A percentile compares a stretch with the other conserved stretches of the same genome.
Evolutionary conservation across 768 basidiomycete species (phyloP).

Genomic region (Pholiota molesta): DNA sequence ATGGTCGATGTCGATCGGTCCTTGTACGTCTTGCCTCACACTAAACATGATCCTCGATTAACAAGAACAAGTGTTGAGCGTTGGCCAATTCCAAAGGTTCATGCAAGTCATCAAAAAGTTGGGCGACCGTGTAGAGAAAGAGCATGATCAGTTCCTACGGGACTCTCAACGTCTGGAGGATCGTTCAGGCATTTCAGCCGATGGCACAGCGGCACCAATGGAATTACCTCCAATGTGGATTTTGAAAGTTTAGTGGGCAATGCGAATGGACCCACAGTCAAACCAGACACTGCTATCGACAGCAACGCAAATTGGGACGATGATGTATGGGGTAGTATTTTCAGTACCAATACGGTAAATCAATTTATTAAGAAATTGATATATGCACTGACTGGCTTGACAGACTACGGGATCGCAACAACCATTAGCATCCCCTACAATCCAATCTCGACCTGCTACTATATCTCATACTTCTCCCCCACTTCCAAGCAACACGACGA

Average conservation of each 20-base stretch:
- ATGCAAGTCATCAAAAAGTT: conserved; percentile 82
- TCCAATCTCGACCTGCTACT: conserved; percentile 13
- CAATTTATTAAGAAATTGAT: background rate
- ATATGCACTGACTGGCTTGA: conserved; percentile 2
- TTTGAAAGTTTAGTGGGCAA: conserved; percentile 88
- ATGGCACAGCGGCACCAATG: conserved; percentile 47
- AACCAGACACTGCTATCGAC: conserved; percentile 45
- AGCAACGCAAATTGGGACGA: conserved; percentile 67
- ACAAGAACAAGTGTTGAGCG: conserved; percentile 59
- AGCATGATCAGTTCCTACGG: conserved; percentile 89
- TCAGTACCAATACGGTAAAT: conserved; percentile 44
- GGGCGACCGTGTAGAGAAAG: conserved; percentile 87
- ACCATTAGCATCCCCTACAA: conserved; percentile 20
- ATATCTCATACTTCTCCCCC: conserved; percentile 16
- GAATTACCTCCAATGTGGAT: conserved; percentile 46
- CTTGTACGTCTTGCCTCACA: conserved; percentile 53
- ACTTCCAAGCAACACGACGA: conserved; percentile 19
- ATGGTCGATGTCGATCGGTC: conserved; percentile 98
- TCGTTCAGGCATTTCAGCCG: conserved; percentile 54
- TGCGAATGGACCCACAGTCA: conserved; percentile 44
- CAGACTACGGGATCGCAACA: conserved; percentile 21
- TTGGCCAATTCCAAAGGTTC: conserved; percentile 90
- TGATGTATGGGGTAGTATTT: conserved; percentile 84
- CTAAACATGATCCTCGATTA: conserved; percentile 6
- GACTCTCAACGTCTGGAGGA: conserved; percentile 93